Evolutionary conservation across 2,329 filamentous ascomycete genomes (phyloP).

Genomic region (Sclerotinia borealis): DNA sequence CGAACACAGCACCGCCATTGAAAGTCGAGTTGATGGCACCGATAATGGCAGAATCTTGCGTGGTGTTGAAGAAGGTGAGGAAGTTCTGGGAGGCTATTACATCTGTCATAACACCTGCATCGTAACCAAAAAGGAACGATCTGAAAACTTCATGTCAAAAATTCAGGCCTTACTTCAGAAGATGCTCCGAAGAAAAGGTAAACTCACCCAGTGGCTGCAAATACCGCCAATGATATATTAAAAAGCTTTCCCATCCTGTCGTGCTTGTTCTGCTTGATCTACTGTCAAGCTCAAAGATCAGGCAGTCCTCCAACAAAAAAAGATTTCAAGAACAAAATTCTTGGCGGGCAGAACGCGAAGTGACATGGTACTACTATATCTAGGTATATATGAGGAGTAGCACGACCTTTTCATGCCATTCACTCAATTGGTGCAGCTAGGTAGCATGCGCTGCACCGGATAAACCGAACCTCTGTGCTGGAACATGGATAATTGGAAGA

Average conservation of each 20-base stretch:
- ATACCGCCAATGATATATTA: constrained; percentile 38
- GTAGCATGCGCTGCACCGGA: neutral
- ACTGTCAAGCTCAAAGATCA: neutral
- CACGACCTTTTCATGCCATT: neutral
- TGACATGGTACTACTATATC: constrained; percentile 7
- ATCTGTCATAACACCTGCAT: constrained; percentile 33
- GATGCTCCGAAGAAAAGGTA: neutral
- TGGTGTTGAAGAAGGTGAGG: constrained; percentile 33
- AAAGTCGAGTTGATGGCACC: constrained; percentile 61
- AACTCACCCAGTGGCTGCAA: constrained; percentile 36
- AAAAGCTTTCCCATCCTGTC: constrained; percentile 37
- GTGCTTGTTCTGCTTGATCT: neutral
- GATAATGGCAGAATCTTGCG: constrained; percentile 23
- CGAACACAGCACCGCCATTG: constrained; percentile 51
- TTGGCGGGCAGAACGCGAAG: neutral
- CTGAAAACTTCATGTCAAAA: constrained; percentile 19
- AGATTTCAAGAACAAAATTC: neutral
- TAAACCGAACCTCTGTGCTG: constrained; percentile 4
- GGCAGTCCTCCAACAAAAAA: neutral
- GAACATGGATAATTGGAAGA: constrained; percentile 1
- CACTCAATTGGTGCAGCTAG: neutral
- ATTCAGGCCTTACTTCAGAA: neutral
- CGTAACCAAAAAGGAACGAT: constrained; percentile 37
- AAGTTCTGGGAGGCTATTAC: constrained; percentile 29
- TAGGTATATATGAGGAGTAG: constrained; percentile 1